These are phyloP conservation scores for Cercospora sesami DNA, from an alignment of 2,329 filamentous ascomycete genomes.

Conservation along the genomic window DNA sequence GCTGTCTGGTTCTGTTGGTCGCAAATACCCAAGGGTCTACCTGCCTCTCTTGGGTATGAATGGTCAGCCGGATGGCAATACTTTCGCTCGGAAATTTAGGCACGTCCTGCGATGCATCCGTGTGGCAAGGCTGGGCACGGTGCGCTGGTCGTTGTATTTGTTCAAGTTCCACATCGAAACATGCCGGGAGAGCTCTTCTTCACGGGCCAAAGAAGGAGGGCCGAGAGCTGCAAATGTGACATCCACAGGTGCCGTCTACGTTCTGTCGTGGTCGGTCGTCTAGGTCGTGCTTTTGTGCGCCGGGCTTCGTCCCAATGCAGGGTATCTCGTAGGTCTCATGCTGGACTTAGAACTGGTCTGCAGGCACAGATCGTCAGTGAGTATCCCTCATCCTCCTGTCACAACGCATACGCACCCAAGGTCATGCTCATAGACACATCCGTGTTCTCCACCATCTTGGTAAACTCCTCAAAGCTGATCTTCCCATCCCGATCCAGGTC, in stretches of 20 bases:
- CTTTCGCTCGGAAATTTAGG: background rate
- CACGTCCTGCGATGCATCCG: background rate
- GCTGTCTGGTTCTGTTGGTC: background rate
- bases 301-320: background rate
- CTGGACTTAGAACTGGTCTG: constrained; percentile 27
- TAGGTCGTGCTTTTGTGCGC: constrained; percentile 2
- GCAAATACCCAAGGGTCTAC: background rate
- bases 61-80: too few relatives aligned
- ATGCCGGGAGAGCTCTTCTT: background rate
- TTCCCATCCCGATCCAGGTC: constrained; percentile 94
- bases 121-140: background rate
- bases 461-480: constrained; percentile 99
- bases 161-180: background rate
- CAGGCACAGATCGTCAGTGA: background rate
- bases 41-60: background rate
- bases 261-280: background rate
- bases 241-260: background rate
- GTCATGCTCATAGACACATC: constrained; percentile 70
- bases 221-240: background rate
- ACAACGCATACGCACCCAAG: constrained; percentile 52
- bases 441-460: constrained; percentile 97
- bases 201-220: background rate
- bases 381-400: too few relatives aligned
- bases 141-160: background rate
- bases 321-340: constrained; percentile 18